Base-by-base conservation (phyloP, 176 grass and related monocot genomes). In the Aegilops tauschii region DNA sequence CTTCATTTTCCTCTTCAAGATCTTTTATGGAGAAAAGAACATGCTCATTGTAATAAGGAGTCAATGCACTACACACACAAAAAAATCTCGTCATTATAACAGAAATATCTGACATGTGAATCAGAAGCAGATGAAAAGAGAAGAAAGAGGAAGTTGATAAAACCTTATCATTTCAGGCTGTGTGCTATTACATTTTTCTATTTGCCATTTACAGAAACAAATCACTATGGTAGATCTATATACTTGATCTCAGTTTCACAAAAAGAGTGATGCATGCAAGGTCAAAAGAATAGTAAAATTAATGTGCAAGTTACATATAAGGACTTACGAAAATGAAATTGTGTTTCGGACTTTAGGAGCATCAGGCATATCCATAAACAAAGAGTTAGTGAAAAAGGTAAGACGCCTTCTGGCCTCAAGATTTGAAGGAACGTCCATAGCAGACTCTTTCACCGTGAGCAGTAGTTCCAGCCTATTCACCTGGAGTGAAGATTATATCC, bases 311-410 rank as follows among this genome's bases (percentile, higher is more conserved):
- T 73, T 70, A 65, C 76, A 72, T 83, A 67, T 25, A 89, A 74
- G 66, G 58, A 90, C 93, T 94, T 92, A 98, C 96, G 96, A 95
- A 86, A 98, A 98, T 35, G 96, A 92, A 87, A 98, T 84, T 92
- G 95, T 98, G 74, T 87, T 90, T 88, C 88, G 93, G 31, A 95
- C 96, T 95, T 98, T 95, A 80, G 96, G 96, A 80, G 93, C 93
- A 92, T 92, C 85, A 89, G 95, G 95, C 95, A 98, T 98, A 85
- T 95, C 89, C 95, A 98, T 98, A 93, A 98, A 98, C 81, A 98
- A 88, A 61, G 95, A 98, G 86, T 98, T 98, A 34, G 90, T 95
- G 71, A 98, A 98, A 89, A 95, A 98, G 37, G 95, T 88, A 86
- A 98, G 94, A 61, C 95, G 89, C 58, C 93, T 91, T 92, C 93